These are phyloP conservation scores for Beauveria sp. DNA, from an alignment of 2,329 filamentous ascomycete genomes.

Conservation along the genomic window DNA sequence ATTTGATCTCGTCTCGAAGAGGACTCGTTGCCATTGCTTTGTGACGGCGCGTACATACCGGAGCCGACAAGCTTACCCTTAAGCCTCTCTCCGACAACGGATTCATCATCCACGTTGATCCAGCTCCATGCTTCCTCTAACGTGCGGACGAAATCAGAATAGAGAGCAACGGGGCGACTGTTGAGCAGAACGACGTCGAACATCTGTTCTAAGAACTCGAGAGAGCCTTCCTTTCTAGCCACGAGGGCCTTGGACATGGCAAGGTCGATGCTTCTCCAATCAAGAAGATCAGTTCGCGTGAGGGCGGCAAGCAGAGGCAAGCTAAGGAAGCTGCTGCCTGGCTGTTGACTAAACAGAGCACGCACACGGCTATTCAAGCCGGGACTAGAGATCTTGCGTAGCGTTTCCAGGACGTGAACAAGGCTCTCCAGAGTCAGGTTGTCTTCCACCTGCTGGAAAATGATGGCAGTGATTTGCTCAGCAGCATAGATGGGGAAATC, in stretches of 20 bases:
- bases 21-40: conserved; percentile 40
- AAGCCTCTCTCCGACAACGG: conserved; percentile 59
- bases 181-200: conserved; percentile 72
- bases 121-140: conserved; percentile 75
- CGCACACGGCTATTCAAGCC: conserved; percentile 47
- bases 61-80: conserved; percentile 51
- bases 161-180: conserved; percentile 68
- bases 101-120: conserved; percentile 64
- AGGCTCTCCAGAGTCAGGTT: conserved; percentile 53
- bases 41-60: conserved; percentile 29
- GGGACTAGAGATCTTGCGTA: conserved; percentile 51
- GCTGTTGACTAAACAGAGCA: conserved; percentile 48
- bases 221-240: conserved; percentile 60
- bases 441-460: conserved; percentile 48
- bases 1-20: conserved; percentile 68
- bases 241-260: conserved; percentile 67
- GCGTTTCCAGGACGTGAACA: conserved; percentile 53
- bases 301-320: conserved; percentile 51
- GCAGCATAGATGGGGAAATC: conserved; percentile 52
- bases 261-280: conserved; percentile 59
- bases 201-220: conserved; percentile 74
- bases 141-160: conserved; percentile 78
- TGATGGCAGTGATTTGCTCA: conserved; percentile 48
- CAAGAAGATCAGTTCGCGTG: conserved; percentile 51
- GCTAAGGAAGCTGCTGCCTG: conserved; percentile 47